Base-by-base conservation (phyloP, 441 rosid species). In the Erodium trifolium region DNA sequence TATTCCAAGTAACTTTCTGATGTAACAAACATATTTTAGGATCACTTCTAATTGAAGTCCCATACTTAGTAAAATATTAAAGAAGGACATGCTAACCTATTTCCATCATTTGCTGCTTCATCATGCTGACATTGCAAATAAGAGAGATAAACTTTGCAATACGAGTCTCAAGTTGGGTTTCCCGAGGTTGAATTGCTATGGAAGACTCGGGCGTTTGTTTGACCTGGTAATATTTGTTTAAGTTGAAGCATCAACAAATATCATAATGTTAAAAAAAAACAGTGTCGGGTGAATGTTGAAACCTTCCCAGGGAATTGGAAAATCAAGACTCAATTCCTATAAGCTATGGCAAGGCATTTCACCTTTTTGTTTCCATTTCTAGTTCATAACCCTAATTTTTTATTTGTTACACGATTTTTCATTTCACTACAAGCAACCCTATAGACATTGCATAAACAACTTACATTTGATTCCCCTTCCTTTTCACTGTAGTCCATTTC, bases 71-170 rank as follows among this genome's bases (percentile, higher is more conserved):
- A 65, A 23, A 65, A 41, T 70, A 67, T 14, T 18, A 71, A 73
- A 16, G 67, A 70, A 71, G 18, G 76, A 69, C 60, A 27, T 66
- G 73, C 80, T 18, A 69, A 90, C 98, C 94, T 82, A 93, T 85
- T 78, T 93, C 94, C 96, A 90, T 83, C 96, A 93, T 93, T 70
- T 88, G 97, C 55, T 86, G 90, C 81, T 82, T 83, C 97, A 91
- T 93, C 96, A 88, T 93, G 82, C 88, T 86, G 71, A 88, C 78
- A 78, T 87, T 93, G 85, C 96, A 90, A 73, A 93, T 82, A 73
- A 93, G 86, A 77, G 96, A 89, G 74, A 90, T 77, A 71, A 93
- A 91, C 73, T 84, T 83, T 43, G 94, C 97, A 80, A 90, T 75
- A 69, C 67, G 69, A 66, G 83, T 80, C 69, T 89, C 90, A 43